Evolutionary conservation across 192 early-diverging fungal species (phyloP), one percentile per base, ranked within the genome.

Genomic region (Rhizophlyctis rosea): DNA sequence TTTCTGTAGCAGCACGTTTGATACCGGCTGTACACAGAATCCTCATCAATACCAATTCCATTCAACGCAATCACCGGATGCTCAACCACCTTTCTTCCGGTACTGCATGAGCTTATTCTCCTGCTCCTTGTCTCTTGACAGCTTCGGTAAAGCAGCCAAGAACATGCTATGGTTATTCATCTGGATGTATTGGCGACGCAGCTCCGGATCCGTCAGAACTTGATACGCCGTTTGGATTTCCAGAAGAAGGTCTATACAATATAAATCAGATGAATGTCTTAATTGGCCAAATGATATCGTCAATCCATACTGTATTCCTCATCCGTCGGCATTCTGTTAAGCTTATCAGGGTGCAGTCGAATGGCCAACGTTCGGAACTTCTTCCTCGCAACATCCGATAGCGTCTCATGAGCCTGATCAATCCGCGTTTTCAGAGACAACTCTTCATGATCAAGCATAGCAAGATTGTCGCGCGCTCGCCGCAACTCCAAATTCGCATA

Each of bases 211-310:
- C 7, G 59, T 39, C 18, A 68, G 52, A 25, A 68, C 67, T 52
- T 68, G 67, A 35, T 68, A 51, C 27, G 67, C 67, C 28, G 67
- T 68, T 48, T 68, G 67, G 28, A 68, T 48, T 35, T 68, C 67
- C 34, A 49, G 52, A 34, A 68, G 60, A 21, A 57, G 59, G 31
- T 68, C 55, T 65, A 30, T 16, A 34, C 7, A 32, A 33, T n/a
- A n/a, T n/a, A n/a, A n/a, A n/a, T n/a, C n/a, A n/a, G n/a, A n/a
- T n/a, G n/a, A n/a, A n/a, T n/a, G n/a, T n/a, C n/a, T n/a, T n/a
- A n/a, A n/a, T n/a, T n/a, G n/a, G n/a, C n/a, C n/a, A n/a, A n/a
- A n/a, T n/a, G n/a, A n/a, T n/a, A n/a, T n/a, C n/a, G n/a, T n/a
- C n/a, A n/a, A n/a, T n/a, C n/a, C 53, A 7, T 57, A 57, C 53